A percentile compares a stretch with the other conserved stretches of the same genome.
These are phyloP conservation scores for Russula lepida DNA, from an alignment of 768 basidiomycete genomes.

Conservation along the genomic window DNA sequence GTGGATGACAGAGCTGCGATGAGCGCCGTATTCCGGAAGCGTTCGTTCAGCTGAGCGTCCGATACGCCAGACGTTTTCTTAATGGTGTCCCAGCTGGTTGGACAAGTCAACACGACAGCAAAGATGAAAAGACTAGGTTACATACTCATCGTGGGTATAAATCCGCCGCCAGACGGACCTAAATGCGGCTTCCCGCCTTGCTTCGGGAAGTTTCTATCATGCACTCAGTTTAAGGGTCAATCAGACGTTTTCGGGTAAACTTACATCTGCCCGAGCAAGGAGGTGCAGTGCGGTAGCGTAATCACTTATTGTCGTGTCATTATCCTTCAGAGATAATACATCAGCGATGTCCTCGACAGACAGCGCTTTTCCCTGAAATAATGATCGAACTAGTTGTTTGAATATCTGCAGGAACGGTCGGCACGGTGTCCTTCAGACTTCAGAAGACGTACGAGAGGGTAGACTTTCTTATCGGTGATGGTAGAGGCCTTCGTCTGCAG, in stretches of 20 bases:
- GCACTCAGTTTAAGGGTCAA: background rate
- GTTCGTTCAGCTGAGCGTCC: constrained; percentile 64
- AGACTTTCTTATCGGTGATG: constrained; percentile 39
- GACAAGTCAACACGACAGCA: background rate
- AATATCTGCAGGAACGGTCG: constrained; percentile 43
- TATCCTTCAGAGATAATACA: constrained; percentile 79
- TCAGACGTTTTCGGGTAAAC: constrained; percentile 11
- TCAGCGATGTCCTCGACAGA: constrained; percentile 77
- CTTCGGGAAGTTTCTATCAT: constrained; percentile 57
- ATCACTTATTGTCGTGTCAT: constrained; percentile 47
- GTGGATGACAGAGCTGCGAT: constrained; percentile 54
- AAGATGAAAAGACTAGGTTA: background rate
- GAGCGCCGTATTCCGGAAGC: constrained; percentile 68
- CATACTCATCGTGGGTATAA: constrained; percentile 81
- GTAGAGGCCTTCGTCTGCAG: constrained; percentile 44
- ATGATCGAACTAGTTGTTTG: constrained; percentile 53
- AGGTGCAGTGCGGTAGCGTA: constrained; percentile 64
- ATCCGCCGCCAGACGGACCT: constrained; percentile 80
- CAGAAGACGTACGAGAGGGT: constrained; percentile 37
- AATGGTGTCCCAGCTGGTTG: constrained; percentile 65
- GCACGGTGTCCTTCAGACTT: constrained; percentile 14
- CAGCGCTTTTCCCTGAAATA: constrained; percentile 69
- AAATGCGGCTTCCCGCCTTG: constrained; percentile 59
- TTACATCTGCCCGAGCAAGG: constrained; percentile 46
- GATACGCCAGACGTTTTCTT: constrained; percentile 65